Conservation (phyloP, 192 early-diverging fungal species). For the Gryganskiella cystojenkinii region DNA sequence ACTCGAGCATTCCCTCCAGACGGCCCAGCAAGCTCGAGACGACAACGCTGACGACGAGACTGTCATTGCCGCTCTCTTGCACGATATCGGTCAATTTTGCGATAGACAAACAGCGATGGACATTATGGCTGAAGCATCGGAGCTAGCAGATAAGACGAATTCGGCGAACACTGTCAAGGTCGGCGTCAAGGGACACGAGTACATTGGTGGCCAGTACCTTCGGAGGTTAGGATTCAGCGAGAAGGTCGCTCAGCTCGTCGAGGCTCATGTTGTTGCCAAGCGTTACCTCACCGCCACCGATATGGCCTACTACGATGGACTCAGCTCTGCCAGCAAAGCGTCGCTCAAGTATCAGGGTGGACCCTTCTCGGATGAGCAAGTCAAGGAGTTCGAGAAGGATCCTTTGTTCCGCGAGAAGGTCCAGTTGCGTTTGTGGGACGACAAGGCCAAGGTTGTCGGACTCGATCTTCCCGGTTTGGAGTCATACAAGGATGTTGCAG, state of each 20-base stretch:
- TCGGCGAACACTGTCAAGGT: constrained; percentile 38
- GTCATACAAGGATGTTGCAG: constrained; percentile 54
- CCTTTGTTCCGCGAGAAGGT: constrained; percentile 64
- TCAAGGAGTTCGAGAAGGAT: constrained; percentile 57
- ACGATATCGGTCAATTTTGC: constrained; percentile 69
- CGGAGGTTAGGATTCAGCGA: constrained; percentile 62
- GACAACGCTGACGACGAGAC: constrained; percentile 59
- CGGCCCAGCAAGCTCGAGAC: constrained; percentile 56
- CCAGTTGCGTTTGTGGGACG: constrained; percentile 66
- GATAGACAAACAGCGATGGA: constrained; percentile 57
- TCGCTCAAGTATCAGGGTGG: constrained; percentile 65
- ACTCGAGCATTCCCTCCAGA: constrained; percentile 67
- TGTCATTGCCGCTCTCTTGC: constrained; percentile 63
- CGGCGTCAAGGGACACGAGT: constrained; percentile 64
- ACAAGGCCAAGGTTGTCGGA: constrained; percentile 57
- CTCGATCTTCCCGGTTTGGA: constrained; percentile 57
- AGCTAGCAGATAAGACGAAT: constrained; percentile 8
- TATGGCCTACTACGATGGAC: constrained; percentile 53
- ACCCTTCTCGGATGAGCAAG: constrained; percentile 55
- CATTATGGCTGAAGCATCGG: constrained; percentile 57
- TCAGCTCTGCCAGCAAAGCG: constrained; percentile 63
- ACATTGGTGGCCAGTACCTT: constrained; percentile 65
- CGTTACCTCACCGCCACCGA: constrained; percentile 65
- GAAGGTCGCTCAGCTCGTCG: constrained; percentile 62
- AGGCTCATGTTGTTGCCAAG: constrained; percentile 67